Base-by-base conservation (phyloP, 768 basidiomycete genomes). In the Thelephora ganbajun region DNA sequence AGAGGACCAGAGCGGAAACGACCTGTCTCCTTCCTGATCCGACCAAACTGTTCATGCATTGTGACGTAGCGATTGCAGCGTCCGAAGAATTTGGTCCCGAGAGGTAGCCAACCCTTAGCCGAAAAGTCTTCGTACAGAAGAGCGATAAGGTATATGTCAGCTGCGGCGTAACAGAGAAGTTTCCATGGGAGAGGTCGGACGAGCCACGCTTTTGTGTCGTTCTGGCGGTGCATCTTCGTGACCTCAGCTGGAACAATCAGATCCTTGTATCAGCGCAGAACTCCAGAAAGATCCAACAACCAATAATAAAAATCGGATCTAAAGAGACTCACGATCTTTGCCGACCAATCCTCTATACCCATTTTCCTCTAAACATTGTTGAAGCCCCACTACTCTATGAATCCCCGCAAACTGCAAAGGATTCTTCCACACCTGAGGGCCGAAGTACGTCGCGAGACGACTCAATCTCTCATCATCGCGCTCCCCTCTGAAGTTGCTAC, bases 141-240 rank as follows among this genome's bases (percentile, higher is more conserved):
- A 2, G 52, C 56, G 46, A 69, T 61, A 49, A 66, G 55, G 33
- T 59, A 56, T 41, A 69, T 62, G 50, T 69, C 67, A 50, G 61
- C 59, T 2, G 66, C 64, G 3, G 68, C 66, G 37, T 68, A 67
- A 12, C 57, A 53, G 34, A 67, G 52, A 23, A 68, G 57, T 9
- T 56, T 54, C 1, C 56, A 20, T 1, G 51, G 3, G 35, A 69
- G 57, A 1, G 68, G 68, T n/a, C 68, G 61, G 1, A 7, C 26
- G 1, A 64, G 20, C 68, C 68, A 69, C 19, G 57, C 44, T 0
- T 30, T 48, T 19, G 57, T 58, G 0, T 59, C 59, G 33, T 57
- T 54, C 2, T 53, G 43, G 45, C 56, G 56, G 56, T 65, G 65
- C 58, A 64, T 61, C 19, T 56, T 59, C 13, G 59, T 58, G 0